Evolutionary conservation across 2,329 filamentous ascomycete species (phyloP), one percentile per base, ranked within the genome.

Genomic region (Apiospora malaysiana): DNA sequence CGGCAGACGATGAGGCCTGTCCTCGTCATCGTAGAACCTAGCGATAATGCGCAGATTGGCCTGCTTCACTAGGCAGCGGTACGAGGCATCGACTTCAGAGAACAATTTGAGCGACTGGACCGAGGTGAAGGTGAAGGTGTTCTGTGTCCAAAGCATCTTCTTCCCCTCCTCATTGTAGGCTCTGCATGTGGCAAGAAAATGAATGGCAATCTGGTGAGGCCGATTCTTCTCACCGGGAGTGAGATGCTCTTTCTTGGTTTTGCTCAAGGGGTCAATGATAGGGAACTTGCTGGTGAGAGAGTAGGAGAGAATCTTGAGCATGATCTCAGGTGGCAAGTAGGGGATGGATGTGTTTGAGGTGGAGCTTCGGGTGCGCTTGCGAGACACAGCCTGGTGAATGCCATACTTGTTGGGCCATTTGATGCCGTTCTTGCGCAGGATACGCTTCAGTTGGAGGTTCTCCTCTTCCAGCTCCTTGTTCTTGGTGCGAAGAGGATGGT

Each of bases 51-150:
- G 86, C 51, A 89, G 79, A 40, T 81, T 88, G 74, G 87, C 78
- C 70, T 84, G 79, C 32, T 81, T 81, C 69, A 90, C 82, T 14
- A 79, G 77, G 43, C 82, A 77, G 21, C 88, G 85, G 70, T 83
- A 83, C 5, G 78, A 71, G 14, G 81, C 71, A 63, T 82, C 79
- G 46, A 89, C 78, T 42, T 86, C 84, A 66, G 82, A 79, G 74
- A 90, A 88, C 67, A 84, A 82, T 49, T 82, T 82, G 6, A 90
- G 78, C 2, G 86, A 82, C 47, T 84, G 81, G 37, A 83, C 83
- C n/a, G 81, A 85, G 0, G 88, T 90, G 78, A 90, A 90, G 32
- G 84, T 78, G 73, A 89, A 89, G 0, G 79, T 78, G 75, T 90
- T 90, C 68, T 82, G 85, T 32, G 81, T 79, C 85, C 88, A 88